Conservation (phyloP, 1,284 basidiomycete species). For the Inonotus obliquus region DNA sequence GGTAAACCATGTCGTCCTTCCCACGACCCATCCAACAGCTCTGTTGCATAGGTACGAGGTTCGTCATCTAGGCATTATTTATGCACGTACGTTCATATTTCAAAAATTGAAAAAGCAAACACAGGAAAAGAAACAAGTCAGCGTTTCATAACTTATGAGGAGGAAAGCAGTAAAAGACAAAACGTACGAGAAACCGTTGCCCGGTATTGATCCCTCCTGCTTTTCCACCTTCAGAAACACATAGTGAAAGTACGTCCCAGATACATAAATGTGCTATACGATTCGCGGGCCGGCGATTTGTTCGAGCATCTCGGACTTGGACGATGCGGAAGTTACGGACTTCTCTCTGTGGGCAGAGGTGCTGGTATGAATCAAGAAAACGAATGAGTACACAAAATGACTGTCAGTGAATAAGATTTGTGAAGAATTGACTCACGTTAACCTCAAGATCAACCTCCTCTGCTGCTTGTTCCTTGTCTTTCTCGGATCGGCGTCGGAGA, state of each 20-base stretch:
- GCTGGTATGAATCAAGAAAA: constrained; percentile 35
- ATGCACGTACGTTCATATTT: too few relatives aligned
- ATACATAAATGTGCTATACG: constrained; percentile 75
- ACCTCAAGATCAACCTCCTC: constrained; percentile 70
- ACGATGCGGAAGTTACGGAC: constrained; percentile 82
- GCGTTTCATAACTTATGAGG: background rate
- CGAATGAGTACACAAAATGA: background rate
- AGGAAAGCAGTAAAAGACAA: background rate
- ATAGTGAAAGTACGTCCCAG: constrained; percentile 70
- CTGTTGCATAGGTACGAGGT: constrained; percentile 54
- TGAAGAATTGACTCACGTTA: constrained; percentile 39
- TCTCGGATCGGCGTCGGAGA: constrained; percentile 46
- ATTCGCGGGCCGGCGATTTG: constrained; percentile 42
- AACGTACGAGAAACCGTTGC: constrained; percentile 63
- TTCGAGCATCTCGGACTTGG: constrained; percentile 66
- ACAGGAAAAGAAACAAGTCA: background rate
- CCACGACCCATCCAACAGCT: constrained; percentile 60
- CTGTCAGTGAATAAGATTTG: too few relatives aligned
- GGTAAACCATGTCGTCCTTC: constrained; percentile 52
- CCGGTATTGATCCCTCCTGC: constrained; percentile 58
- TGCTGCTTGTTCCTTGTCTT: constrained; percentile 45
- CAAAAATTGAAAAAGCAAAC: background rate
- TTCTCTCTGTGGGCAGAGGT: constrained; percentile 69
- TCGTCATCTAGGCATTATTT: constrained; percentile 45
- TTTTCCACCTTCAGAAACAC: constrained; percentile 44